phyloP scores from a whole-genome alignment of 495 filamentous ascomycete genomes.

The Apiosordaria backusii region DNA sequence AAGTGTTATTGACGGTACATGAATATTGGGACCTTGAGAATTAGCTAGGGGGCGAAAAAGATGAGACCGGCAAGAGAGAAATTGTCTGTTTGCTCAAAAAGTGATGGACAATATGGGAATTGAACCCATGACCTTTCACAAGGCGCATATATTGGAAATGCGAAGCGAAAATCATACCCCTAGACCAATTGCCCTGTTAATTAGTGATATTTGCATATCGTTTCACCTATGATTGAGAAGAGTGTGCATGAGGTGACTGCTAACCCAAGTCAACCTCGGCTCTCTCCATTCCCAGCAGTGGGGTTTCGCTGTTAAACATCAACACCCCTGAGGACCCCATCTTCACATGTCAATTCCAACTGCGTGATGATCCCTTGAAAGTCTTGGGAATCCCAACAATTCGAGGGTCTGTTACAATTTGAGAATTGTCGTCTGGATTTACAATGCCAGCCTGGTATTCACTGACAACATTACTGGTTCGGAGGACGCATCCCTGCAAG shows the following conservation, averaged over 20 bases:
- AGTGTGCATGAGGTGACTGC: too few species aligned
- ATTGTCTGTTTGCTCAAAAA: conserved; percentile 4
- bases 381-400: conserved; percentile 6
- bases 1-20: too few species aligned
- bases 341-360: not conserved
- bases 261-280: not conserved
- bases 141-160: conserved; percentile 20
- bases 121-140: conserved; percentile 23
- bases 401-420: not conserved
- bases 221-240: too few species aligned
- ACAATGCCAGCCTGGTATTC: not conserved
- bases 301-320: too few species aligned
- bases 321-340: not conserved
- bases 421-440: not conserved
- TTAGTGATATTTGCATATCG: not conserved
- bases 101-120: conserved; percentile 19
- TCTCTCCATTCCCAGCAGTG: not conserved
- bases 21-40: too few species aligned
- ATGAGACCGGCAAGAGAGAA: not conserved
- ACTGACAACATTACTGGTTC: not conserved
- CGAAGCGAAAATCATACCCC: conserved; percentile 47
- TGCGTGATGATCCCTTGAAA: not conserved
- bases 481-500: not conserved
- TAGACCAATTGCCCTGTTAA: conserved; percentile 36
- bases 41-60: too few species aligned